Evolutionary conservation across 768 basidiomycete genomes (phyloP), one percentile per base, ranked within the genome.

Genomic region (Russula vinacea): DNA sequence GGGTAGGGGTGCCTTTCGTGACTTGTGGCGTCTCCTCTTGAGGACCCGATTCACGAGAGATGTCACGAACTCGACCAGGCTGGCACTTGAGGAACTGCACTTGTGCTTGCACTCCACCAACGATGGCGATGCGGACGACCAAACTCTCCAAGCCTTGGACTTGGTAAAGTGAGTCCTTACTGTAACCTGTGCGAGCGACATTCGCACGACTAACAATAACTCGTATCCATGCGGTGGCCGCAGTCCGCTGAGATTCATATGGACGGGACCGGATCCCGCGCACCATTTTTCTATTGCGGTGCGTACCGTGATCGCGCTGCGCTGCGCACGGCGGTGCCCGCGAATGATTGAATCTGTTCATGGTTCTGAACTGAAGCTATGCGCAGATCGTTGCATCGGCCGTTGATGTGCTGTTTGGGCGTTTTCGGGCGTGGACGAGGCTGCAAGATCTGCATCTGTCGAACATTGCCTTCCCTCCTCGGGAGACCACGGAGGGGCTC

Each of bases 251-350:
- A 70, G 67, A 24, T 85, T 85, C 67, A 73, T 73, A 24, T 86
- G 86, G 86, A 80, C 75, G n/a, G 82, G 84, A 3, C 84, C 83
- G 5, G 84, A 84, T 68, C 84, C 84, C 29, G 80, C 79, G 14
- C 84, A 86, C 62, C 82, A 86, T 67, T 83, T 85, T 68, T 84
- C 84, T 1, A 83, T 76, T n/a, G 83, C 84, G 35, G 85, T 85
- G 69, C 67, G 81, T 77, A 33, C 8, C 19, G 29, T 29, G 29
- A 2, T 29, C 29, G 29, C 29, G 29, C 29, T 29, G 29, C 29
- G 29, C 29, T 29, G 29, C 5, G 29, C 29, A 29, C 29, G 29
- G 29, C 29, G 29, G 29, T 29, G 29, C 29, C 5, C 29, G 5
- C 29, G 29, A 29, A 29, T 29, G 29, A 29, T 29, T 29, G 5